A percentile compares a stretch with the other conserved stretches of the same genome.
Evolutionary conservation across 2,329 filamentous ascomycete genomes (phyloP).

Genomic region (Ophiostoma perfectum): DNA sequence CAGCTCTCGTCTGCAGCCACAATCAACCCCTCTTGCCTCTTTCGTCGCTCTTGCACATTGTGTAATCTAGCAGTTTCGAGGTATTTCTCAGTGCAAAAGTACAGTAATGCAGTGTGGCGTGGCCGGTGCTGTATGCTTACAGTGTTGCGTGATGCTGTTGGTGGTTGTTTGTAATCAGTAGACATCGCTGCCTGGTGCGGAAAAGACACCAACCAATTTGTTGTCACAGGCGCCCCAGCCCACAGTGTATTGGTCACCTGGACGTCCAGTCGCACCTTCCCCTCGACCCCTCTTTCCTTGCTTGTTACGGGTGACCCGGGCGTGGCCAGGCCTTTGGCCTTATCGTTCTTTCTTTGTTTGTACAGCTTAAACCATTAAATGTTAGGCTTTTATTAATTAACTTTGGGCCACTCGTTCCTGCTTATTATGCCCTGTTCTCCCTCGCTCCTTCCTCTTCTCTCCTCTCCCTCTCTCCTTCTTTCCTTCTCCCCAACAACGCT

Average conservation of each 20-base stretch:
- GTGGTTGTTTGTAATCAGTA: neutral
- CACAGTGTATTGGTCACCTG: conserved; percentile 2
- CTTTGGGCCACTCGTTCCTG: neutral
- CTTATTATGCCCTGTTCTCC: neutral
- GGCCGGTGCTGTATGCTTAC: no score
- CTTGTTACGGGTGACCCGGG: neutral
- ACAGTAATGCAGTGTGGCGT: no score
- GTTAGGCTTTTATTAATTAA: neutral
- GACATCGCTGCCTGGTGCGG: neutral
- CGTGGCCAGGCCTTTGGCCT: neutral
- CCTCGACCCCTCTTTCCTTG: conserved; percentile 9
- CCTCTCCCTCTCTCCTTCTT: neutral
- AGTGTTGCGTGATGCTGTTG: no score
- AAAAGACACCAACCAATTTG: no score
- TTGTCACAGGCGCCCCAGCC: neutral
- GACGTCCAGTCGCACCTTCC: neutral
- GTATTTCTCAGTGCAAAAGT: no score
- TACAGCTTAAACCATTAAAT: neutral
- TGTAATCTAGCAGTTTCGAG: no score
- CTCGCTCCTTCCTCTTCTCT: neutral
- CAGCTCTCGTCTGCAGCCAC: neutral
- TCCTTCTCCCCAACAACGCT: neutral
- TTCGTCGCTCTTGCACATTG: neutral
- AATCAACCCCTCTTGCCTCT: neutral
- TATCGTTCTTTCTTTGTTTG: neutral